A percentile compares a stretch with the other conserved stretches of the same genome.
phyloP scores from a whole-genome alignment of 768 basidiomycete species.

The Lactifluus volemus region DNA sequence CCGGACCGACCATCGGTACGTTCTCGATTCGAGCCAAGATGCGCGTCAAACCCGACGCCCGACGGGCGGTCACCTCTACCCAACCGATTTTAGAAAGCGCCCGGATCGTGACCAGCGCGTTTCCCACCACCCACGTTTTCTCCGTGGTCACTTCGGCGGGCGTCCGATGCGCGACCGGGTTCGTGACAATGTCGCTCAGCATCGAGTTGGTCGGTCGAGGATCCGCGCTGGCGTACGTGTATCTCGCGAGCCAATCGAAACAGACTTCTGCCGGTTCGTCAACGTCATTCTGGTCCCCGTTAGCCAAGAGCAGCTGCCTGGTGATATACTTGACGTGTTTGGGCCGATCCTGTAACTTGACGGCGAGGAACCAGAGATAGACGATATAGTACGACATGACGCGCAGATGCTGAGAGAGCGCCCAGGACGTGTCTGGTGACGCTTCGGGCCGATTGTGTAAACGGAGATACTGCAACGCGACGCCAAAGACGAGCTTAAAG shows the following conservation, averaged over 20 bases:
- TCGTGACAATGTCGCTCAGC: constrained; percentile 73
- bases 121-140: constrained; percentile 83
- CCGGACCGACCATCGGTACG: constrained; percentile 74
- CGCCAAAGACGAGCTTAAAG: constrained; percentile 90
- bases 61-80: constrained; percentile 76
- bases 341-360: constrained; percentile 74
- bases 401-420: constrained; percentile 85
- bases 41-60: constrained; percentile 84
- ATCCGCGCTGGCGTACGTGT: constrained; percentile 90
- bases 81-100: constrained; percentile 69
- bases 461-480: constrained; percentile 89
- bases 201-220: constrained; percentile 78
- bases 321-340: constrained; percentile 81
- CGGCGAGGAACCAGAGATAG: constrained; percentile 89
- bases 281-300: constrained; percentile 59
- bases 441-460: constrained; percentile 66
- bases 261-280: constrained; percentile 94
- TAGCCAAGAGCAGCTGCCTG: constrained; percentile 76
- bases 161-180: constrained; percentile 30
- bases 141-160: constrained; percentile 38
- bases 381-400: constrained; percentile 84
- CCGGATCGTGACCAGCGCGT: constrained; percentile 77
- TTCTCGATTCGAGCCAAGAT: constrained; percentile 86
- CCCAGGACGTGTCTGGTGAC: constrained; percentile 63
- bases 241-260: constrained; percentile 95